These are phyloP conservation scores for Saccharomycopsis microspora DNA, from an alignment of 805 yeast species.

Conservation along the genomic window DNA sequence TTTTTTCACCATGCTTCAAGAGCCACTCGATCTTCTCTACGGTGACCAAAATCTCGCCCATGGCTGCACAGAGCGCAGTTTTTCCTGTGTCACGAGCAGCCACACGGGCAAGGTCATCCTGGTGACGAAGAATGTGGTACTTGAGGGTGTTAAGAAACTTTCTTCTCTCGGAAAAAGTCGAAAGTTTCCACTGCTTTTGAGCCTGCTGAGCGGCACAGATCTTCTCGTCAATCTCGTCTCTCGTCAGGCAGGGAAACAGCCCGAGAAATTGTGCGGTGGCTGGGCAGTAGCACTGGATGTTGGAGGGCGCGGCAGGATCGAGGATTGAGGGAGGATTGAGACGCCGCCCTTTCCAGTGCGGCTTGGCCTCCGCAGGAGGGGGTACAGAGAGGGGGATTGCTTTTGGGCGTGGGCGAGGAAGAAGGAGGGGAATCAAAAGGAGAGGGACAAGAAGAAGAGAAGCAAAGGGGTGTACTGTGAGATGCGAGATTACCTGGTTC, in stretches of 20 bases:
- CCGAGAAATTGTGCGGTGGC: constrained; percentile 92
- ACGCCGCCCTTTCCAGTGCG: constrained; percentile 88
- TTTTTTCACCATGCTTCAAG: constrained; percentile 65
- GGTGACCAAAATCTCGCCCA: constrained; percentile 95
- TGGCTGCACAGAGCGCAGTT: constrained; percentile 88
- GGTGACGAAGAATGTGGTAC: constrained; percentile 66
- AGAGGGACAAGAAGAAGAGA: no score
- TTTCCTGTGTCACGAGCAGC: constrained; percentile 97
- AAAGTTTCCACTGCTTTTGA: constrained; percentile 37
- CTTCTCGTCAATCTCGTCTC: constrained; percentile 57
- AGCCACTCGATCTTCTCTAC: constrained; percentile 90
- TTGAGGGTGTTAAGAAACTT: constrained; percentile 60
- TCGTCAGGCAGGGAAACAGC: constrained; percentile 49
- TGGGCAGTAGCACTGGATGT: constrained; percentile 84
- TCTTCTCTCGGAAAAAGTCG: constrained; percentile 56
- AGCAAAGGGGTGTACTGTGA: no score
- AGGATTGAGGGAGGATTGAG: constrained; percentile 50
- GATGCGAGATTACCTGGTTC: no score
- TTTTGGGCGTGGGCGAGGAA: constrained; percentile 7
- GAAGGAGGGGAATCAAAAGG: no score
- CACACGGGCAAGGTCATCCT: constrained; percentile 75
- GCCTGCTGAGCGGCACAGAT: constrained; percentile 44
- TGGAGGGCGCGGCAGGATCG: constrained; percentile 49
- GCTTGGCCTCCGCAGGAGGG: constrained; percentile 67
- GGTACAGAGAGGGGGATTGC: constrained; percentile 40